Percentiles rank a stretch among this genome's conserved stretches.
Conservation (phyloP, 352 stramenopile species). For the Phytopythium delawarense region DNA sequence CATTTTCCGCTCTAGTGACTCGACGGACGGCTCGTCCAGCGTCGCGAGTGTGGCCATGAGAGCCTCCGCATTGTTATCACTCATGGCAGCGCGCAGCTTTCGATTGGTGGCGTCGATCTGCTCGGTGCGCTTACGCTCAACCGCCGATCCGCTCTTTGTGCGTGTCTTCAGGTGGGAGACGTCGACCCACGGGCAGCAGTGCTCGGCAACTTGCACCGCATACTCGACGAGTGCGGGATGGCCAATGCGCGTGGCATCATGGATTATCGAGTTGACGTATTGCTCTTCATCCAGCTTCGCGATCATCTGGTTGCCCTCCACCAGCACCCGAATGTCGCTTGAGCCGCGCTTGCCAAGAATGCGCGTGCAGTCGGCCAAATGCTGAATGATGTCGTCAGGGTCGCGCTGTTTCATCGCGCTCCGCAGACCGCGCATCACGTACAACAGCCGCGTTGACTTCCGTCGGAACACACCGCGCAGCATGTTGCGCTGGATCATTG, state of each 20-base stretch:
- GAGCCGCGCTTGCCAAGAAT: constrained; percentile 53
- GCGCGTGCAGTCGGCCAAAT: constrained; percentile 45
- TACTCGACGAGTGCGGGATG: constrained; percentile 63
- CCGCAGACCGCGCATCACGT: constrained; percentile 51
- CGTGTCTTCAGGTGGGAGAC: constrained; percentile 45
- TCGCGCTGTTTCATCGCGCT: constrained; percentile 51
- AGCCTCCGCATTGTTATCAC: constrained; percentile 55
- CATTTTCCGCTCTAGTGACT: constrained; percentile 71
- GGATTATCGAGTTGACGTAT: constrained; percentile 72
- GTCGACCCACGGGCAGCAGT: constrained; percentile 52
- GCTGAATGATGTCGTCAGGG: constrained; percentile 56
- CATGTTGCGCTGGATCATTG: constrained; percentile 83
- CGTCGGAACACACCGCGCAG: constrained; percentile 61
- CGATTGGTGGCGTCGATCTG: constrained; percentile 40
- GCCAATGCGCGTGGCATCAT: constrained; percentile 49
- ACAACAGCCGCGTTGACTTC: constrained; percentile 55
- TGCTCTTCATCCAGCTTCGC: constrained; percentile 65
- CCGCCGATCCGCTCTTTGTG: constrained; percentile 28
- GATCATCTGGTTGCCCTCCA: constrained; percentile 45
- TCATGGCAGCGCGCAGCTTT: constrained; percentile 55
- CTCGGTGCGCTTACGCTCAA: constrained; percentile 33
- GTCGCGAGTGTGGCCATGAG: constrained; percentile 69
- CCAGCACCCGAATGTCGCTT: constrained; percentile 59
- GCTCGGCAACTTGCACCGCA: constrained; percentile 52
- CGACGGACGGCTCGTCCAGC: constrained; percentile 53